Evolutionary conservation across 2,329 filamentous ascomycete genomes (phyloP).

Genomic region (Trichoderma atrobrunneum): DNA sequence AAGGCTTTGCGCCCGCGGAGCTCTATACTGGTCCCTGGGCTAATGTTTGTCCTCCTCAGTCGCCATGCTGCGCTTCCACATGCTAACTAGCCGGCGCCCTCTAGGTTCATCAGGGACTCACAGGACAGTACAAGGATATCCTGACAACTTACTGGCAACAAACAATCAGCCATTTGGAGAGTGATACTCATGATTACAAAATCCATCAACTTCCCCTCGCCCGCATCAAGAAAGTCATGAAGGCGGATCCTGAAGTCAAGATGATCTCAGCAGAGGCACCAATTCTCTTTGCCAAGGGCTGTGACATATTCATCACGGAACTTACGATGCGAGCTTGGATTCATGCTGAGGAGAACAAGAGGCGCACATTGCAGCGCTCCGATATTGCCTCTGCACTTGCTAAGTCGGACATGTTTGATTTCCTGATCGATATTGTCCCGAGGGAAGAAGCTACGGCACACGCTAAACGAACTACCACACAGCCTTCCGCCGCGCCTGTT

Average conservation of each 20-base stretch:
- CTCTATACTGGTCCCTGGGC: conserved; percentile 93
- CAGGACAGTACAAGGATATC: conserved; percentile 91
- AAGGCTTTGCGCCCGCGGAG: conserved; percentile 88
- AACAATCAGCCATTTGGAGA: conserved; percentile 92
- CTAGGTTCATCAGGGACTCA: conserved; percentile 91
- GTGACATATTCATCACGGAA: conserved; percentile 98
- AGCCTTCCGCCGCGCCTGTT: conserved; percentile 44
- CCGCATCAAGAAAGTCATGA: conserved; percentile 99
- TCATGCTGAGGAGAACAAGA: conserved; percentile 97
- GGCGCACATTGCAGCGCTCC: conserved; percentile 87
- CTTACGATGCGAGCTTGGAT: conserved; percentile 99
- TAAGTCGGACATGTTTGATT: conserved; percentile 99
- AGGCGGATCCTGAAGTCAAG: conserved; percentile 97
- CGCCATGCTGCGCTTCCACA: neutral
- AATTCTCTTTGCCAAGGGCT: conserved; percentile 96
- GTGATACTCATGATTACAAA: conserved; percentile 96
- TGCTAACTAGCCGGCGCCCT: neutral
- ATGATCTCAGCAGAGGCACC: conserved; percentile 99
- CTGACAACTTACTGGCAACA: conserved; percentile 99
- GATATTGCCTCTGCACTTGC: conserved; percentile 94
- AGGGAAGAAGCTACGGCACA: conserved; percentile 87
- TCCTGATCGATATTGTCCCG: conserved; percentile 97
- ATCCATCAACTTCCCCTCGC: conserved; percentile 93
- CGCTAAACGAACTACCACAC: conserved; percentile 68
- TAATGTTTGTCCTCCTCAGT: conserved; percentile 61